Conservation (phyloP, 2,329 filamentous ascomycete genomes). For the Teratosphaeriaceae sp. region DNA sequence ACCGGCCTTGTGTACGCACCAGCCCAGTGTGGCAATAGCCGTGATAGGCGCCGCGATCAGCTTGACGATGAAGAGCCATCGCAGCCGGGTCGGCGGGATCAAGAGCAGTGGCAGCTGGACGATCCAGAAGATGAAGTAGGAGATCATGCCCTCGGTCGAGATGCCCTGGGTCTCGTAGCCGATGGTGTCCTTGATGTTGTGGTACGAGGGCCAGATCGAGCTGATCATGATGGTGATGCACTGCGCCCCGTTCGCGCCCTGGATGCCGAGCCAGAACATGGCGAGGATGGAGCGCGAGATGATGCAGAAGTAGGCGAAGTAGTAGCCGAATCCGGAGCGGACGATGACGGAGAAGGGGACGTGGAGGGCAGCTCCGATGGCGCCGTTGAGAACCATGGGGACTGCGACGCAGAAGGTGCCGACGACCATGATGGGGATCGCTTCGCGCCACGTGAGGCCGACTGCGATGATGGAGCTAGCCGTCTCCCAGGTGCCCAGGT, state of each 20-base stretch:
- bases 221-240: slow-evolving; percentile 17
- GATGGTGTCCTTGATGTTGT: slow-evolving; percentile 32
- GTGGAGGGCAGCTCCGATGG: slow-evolving; percentile 44
- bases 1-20: slow-evolving; percentile 18
- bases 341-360: slow-evolving; percentile 39
- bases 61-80: slow-evolving; percentile 47
- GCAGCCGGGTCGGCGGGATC: slow-evolving; percentile 37
- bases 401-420: slow-evolving; percentile 47
- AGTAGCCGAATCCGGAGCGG: slow-evolving; percentile 16
- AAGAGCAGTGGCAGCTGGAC: slow-evolving; percentile 38
- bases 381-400: slow-evolving; percentile 30
- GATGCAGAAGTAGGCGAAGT: slow-evolving; percentile 8
- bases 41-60: slow-evolving; percentile 20
- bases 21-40: slow-evolving; percentile 9
- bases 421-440: slow-evolving; percentile 35
- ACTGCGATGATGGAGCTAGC: slow-evolving; percentile 44
- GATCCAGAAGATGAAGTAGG: slow-evolving; percentile 37
- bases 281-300: slow-evolving; percentile 17
- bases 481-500: slow-evolving; percentile 29
- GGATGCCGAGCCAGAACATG: slow-evolving; percentile 22
- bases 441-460: slow-evolving; percentile 51
- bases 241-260: slow-evolving; percentile 14
- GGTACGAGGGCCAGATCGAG: slow-evolving; percentile 35
- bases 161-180: slow-evolving; percentile 34
- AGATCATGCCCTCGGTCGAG: slow-evolving; percentile 32